phyloP scores from a whole-genome alignment of 2,329 filamentous ascomycete species.

The Nemania sp. region DNA sequence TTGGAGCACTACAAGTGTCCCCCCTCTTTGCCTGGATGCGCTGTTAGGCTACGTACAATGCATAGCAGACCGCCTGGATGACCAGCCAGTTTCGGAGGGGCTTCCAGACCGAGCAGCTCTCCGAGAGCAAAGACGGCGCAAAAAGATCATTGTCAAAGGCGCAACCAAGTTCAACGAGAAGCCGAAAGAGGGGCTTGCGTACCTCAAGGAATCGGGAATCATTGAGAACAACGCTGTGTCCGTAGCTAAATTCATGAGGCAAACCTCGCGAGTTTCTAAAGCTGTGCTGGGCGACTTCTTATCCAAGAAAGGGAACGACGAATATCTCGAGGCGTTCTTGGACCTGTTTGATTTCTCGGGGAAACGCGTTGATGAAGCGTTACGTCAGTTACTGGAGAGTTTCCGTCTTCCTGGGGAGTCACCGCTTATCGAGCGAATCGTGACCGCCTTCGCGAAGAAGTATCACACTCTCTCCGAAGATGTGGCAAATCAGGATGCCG shows the following conservation, averaged over 20 bases:
- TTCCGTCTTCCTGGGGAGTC: constrained; percentile 96
- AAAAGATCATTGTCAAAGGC: constrained; percentile 87
- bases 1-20: constrained; percentile 98
- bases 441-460: constrained; percentile 83
- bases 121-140: constrained; percentile 73
- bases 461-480: constrained; percentile 75
- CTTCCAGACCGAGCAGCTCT: constrained; percentile 68
- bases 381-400: constrained; percentile 82
- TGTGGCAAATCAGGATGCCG: constrained; percentile 82
- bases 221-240: constrained; percentile 78
- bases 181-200: constrained; percentile 85
- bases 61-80: constrained; percentile 81
- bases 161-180: constrained; percentile 93
- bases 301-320: constrained; percentile 86
- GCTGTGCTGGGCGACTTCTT: constrained; percentile 89
- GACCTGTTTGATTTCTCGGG: constrained; percentile 84
- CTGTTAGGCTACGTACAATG: constrained; percentile 90
- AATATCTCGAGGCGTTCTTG: constrained; percentile 82
- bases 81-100: constrained; percentile 64
- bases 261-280: constrained; percentile 87
- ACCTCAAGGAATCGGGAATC: constrained; percentile 81
- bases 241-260: constrained; percentile 84
- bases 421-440: constrained; percentile 87
- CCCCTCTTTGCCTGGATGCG: constrained; percentile 90
- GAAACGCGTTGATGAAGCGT: constrained; percentile 86